A percentile compares a stretch with the other conserved stretches of the same genome.
These are phyloP conservation scores for Dactylellina drechsleri DNA, from an alignment of 2,329 filamentous ascomycete species.

Conservation along the genomic window DNA sequence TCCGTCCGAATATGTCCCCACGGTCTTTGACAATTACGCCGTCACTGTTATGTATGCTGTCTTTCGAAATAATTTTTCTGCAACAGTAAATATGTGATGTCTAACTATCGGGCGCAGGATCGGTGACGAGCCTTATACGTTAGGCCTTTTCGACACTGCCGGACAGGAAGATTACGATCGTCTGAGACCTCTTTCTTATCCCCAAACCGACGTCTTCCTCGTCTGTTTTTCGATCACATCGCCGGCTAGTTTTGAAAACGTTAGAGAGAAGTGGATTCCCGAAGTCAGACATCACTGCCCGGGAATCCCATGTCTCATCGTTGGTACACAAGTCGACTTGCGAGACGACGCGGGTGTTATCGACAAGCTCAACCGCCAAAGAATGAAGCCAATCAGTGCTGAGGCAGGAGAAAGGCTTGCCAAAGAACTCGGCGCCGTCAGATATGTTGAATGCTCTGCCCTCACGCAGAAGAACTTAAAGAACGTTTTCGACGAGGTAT, in stretches of 20 bases:
- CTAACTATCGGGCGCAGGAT: constrained; percentile 72
- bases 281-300: constrained; percentile 99
- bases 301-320: constrained; percentile 95
- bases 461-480: constrained; percentile 98
- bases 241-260: constrained; percentile 98
- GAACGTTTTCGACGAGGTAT: constrained; percentile 98
- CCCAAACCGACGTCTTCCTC: constrained; percentile 97
- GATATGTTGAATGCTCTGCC: constrained; percentile 96
- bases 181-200: constrained; percentile 93
- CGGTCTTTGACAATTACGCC: constrained; percentile 99
- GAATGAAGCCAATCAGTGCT: constrained; percentile 90
- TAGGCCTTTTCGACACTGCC: constrained; percentile 97
- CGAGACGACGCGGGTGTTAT: constrained; percentile 85
- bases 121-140: constrained; percentile 96
- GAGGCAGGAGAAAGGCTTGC: constrained; percentile 97
- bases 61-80: not conserved
- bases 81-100: not conserved
- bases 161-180: constrained; percentile 99
- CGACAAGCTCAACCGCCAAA: constrained; percentile 93
- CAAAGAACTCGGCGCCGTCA: constrained; percentile 95
- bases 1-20: constrained; percentile 98
- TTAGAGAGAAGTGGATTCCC: constrained; percentile 71
- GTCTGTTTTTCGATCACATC: constrained; percentile 99
- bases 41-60: constrained; percentile 94
- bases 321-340: constrained; percentile 96